phyloP scores from a whole-genome alignment of 2,329 filamentous ascomycete species.

The Xylogone sp. region DNA sequence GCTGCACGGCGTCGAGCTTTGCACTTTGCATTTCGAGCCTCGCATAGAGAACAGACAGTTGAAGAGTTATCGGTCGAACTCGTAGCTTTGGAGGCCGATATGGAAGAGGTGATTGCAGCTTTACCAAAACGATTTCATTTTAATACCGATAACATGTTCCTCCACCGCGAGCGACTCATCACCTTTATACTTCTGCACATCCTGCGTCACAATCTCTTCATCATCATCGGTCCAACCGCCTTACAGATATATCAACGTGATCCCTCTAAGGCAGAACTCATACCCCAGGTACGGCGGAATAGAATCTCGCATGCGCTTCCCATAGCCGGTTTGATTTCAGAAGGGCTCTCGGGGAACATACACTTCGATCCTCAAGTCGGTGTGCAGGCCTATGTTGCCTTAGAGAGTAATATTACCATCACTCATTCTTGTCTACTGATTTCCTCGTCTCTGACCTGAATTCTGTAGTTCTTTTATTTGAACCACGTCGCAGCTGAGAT shows the following conservation, averaged over 20 bases:
- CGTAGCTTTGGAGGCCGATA: conserved; percentile 8
- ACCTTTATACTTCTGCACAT: conserved; percentile 13
- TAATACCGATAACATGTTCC: conserved; percentile 10
- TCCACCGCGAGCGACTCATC: conserved; percentile 11
- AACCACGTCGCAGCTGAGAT: conserved; percentile 10
- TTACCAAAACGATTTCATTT: conserved; percentile 9
- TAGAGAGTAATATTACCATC: conserved; percentile 7
- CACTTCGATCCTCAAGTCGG: conserved; percentile 10
- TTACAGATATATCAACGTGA: conserved; percentile 6
- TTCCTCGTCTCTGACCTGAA: neutral
- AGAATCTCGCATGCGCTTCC: conserved; percentile 11
- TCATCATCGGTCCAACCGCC: conserved; percentile 8
- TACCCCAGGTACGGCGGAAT: conserved; percentile 5
- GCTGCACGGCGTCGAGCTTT: conserved; percentile 9
- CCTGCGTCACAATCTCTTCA: conserved; percentile 12
- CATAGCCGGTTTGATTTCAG: conserved; percentile 7
- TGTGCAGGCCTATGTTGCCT: conserved; percentile 13
- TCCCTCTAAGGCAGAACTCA: neutral
- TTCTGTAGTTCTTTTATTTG: conserved; percentile 10
- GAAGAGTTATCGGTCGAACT: conserved; percentile 8
- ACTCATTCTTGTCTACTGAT: neutral
- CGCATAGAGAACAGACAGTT: conserved; percentile 10
- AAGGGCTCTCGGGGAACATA: conserved; percentile 7
- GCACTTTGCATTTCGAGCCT: conserved; percentile 13
- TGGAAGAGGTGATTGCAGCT: conserved; percentile 5